These are phyloP conservation scores for Blastocystis sp. DNA, from an alignment of 352 stramenopile species.

Conservation along the genomic window DNA sequence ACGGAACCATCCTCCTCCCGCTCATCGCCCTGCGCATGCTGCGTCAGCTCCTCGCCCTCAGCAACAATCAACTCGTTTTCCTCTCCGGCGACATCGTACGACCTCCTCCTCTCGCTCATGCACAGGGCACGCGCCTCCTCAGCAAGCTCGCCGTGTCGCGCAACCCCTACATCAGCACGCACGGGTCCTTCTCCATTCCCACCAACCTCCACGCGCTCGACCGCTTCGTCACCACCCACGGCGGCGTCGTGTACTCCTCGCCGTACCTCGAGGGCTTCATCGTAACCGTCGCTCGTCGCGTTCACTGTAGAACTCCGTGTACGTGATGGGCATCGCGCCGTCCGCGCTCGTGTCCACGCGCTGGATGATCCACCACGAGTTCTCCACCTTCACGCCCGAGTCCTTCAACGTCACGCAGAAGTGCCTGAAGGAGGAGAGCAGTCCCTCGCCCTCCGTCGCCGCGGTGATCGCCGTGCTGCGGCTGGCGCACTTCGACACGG, in stretches of 20 bases:
- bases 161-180: conserved; percentile 57
- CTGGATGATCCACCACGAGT: conserved; percentile 71
- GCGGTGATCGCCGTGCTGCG: conserved; percentile 59
- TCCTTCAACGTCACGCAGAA: conserved; percentile 73
- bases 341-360: conserved; percentile 19
- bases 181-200: conserved; percentile 67
- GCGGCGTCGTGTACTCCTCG: conserved; percentile 33
- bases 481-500: conserved; percentile 73
- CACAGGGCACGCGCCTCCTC: conserved; percentile 5
- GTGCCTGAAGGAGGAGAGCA: conserved; percentile 72
- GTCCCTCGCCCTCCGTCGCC: conserved; percentile 59
- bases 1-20: conserved; percentile 47
- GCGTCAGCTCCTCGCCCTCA: neutral
- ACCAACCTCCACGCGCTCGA: conserved; percentile 72
- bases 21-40: conserved; percentile 8
- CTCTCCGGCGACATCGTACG: conserved; percentile 45
- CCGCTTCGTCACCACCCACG: conserved; percentile 12
- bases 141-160: neutral
- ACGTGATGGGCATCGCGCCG: conserved; percentile 56
- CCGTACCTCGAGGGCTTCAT: conserved; percentile 69
- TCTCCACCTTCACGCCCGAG: conserved; percentile 68
- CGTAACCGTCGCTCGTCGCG: neutral
- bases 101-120: neutral
- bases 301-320: conserved; percentile 54
- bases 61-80: neutral